A percentile compares a stretch with the other conserved stretches of the same genome.
These are phyloP conservation scores for Neonectria faginata DNA, from an alignment of 2,329 filamentous ascomycete genomes.

Conservation along the genomic window DNA sequence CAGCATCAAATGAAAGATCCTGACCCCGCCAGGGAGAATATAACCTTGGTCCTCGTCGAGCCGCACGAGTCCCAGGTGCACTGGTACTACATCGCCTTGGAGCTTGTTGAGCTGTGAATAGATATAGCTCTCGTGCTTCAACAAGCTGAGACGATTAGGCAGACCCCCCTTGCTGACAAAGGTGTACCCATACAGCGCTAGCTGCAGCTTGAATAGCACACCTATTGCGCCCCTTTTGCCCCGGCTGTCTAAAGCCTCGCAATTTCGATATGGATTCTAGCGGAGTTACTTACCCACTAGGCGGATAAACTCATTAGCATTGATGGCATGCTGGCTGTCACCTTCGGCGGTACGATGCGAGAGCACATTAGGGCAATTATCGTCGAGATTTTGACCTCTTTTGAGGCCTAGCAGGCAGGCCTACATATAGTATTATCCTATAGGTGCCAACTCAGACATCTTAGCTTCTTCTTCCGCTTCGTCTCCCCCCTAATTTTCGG, in stretches of 20 bases:
- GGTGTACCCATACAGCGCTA: too few relatives aligned
- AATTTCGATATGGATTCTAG: conserved; percentile 28
- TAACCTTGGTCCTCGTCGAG: too few relatives aligned
- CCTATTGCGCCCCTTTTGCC: too few relatives aligned
- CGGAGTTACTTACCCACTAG: conserved; percentile 25
- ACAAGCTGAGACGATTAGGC: too few relatives aligned
- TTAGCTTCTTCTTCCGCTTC: conserved; percentile 25
- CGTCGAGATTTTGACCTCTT: conserved; percentile 32
- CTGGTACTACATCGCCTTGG: too few relatives aligned
- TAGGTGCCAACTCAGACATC: conserved; percentile 26
- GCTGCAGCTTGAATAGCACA: too few relatives aligned
- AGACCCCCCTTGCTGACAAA: too few relatives aligned
- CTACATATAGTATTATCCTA: conserved; percentile 38
- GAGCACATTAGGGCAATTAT: conserved; percentile 38
- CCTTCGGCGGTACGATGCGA: conserved; percentile 26
- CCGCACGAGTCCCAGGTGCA: too few relatives aligned
- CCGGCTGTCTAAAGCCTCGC: conserved; percentile 16
- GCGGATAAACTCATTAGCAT: conserved; percentile 20
- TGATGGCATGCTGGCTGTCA: conserved; percentile 30
- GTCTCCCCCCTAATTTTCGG: neutral
- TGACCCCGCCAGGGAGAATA: too few relatives aligned
- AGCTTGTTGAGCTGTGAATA: too few relatives aligned
- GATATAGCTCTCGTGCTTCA: too few relatives aligned
- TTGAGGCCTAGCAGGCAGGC: conserved; percentile 41
- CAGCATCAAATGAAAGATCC: too few relatives aligned